A percentile compares a stretch with the other conserved stretches of the same genome.
Evolutionary conservation across 768 basidiomycete species (phyloP).

Genomic region (Cyathus striatus): DNA sequence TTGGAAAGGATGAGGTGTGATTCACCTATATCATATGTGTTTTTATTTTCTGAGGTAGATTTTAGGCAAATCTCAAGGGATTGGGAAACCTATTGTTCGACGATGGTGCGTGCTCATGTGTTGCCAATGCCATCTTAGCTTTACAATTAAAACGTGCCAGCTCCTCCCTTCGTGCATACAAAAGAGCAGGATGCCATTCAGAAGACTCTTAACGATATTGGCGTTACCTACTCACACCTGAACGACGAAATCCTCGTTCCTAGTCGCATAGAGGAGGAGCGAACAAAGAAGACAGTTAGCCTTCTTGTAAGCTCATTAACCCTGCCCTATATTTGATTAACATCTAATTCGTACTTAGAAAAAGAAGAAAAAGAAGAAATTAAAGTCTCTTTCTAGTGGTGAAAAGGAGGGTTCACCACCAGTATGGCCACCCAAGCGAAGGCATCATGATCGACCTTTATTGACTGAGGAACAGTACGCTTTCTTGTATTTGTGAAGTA

Average conservation of each 20-base stretch:
- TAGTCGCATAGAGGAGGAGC: conserved; percentile 64
- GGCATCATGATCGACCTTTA: conserved; percentile 49
- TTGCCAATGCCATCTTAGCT: not conserved
- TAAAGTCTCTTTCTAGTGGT: conserved; percentile 26
- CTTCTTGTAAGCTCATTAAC: not conserved
- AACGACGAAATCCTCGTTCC: conserved; percentile 69
- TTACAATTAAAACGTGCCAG: too few species aligned
- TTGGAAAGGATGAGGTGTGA: conserved; percentile 35
- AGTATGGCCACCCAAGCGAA: conserved; percentile 64
- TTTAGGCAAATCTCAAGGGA: conserved; percentile 51
- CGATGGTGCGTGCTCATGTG: conserved; percentile 41
- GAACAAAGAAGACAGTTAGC: conserved; percentile 39
- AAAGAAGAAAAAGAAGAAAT: conserved; percentile 12
- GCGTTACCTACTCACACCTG: conserved; percentile 68
- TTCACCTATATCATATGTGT: not conserved
- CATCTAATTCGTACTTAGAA: conserved; percentile 25
- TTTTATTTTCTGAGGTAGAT: not conserved
- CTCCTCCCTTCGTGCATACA: conserved; percentile 24
- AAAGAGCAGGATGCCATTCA: conserved; percentile 43
- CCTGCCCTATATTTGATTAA: conserved; percentile 1
- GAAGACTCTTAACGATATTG: conserved; percentile 51
- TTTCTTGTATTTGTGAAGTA: conserved; percentile 35
- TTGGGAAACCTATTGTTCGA: conserved; percentile 66
- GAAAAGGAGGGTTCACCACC: too few species aligned
- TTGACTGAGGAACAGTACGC: conserved; percentile 44